Evolutionary conservation across 192 early-diverging fungal species (phyloP), one percentile per base, ranked within the genome.

Genomic region (Umbelopsis ramanniana): DNA sequence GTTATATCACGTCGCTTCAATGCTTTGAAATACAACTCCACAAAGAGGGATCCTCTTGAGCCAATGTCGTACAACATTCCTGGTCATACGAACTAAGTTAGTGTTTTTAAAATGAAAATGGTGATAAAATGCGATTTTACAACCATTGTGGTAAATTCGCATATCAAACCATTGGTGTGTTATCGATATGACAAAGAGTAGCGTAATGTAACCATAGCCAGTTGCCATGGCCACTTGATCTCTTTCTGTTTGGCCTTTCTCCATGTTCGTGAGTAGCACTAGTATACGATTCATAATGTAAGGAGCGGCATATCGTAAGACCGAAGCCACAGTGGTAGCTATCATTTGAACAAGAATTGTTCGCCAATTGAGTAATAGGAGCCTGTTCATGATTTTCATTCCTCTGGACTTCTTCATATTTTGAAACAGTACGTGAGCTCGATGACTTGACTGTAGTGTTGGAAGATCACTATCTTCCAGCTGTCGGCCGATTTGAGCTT

Each of bases 11-110:
- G 81, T 6, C 82, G 74, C 9, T 72, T 77, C 12, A 93, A 73
- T 2, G 90, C 88, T 73, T 91, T 93, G 22, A 75, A 70, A 43
- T 90, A 89, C 1, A 93, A 83, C 76, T 93, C 92, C 3, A 86
- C 70, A 69, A 35, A 37, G 33, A 37, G 33, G 11, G 57, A 22
- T 37, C 57, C 57, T 37, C 57, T 29, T 8, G 33, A 17, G 19
- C 29, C 11, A 38, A 63, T 2, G 33, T 63, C 57, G 15, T 15
- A 12, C 12, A 63, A 17, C 14, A 33, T 63, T 17, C 29, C 57
- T 63, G n/a, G 8, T 6, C 17, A 14, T 17, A 2, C 1, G 14
- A 6, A 19, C 12, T 12, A 14, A 12, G 57, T 63, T 63, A 37
- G 6, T 63, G 7, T 19, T 14, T 26, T 14, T 26, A 37, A 2